Conservation (phyloP, 371 early-diverging fungal species). For the Mortierella sp. region DNA sequence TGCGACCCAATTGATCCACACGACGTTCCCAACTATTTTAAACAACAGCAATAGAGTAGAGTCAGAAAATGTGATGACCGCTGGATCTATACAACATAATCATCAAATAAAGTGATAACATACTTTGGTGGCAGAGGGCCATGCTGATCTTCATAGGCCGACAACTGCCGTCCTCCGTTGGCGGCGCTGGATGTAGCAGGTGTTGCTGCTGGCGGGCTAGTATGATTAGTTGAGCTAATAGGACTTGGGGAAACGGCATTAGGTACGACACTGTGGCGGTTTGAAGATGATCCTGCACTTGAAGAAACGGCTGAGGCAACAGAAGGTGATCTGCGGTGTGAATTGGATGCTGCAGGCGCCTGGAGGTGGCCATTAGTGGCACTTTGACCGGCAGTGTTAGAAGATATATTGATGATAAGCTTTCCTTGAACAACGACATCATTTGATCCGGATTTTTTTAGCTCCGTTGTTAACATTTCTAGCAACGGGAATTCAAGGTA, state of each 20-base stretch:
- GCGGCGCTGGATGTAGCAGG: constrained; percentile 25
- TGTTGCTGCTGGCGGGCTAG: constrained; percentile 8
- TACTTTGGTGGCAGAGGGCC: constrained; percentile 82
- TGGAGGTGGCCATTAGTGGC: constrained; percentile 58
- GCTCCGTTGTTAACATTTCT: constrained; percentile 90
- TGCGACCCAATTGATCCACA: constrained; percentile 73
- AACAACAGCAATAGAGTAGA: not conserved
- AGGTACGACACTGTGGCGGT: constrained; percentile 30
- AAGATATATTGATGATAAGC: constrained; percentile 79
- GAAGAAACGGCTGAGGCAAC: constrained; percentile 42
- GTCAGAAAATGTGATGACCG: not conserved
- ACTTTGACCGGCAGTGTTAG: constrained; percentile 64
- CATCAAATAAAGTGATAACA: not conserved
- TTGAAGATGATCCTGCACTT: constrained; percentile 33
- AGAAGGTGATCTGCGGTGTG: constrained; percentile 44
- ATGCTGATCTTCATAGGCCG: constrained; percentile 69
- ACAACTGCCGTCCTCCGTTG: constrained; percentile 54
- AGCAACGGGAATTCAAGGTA: constrained; percentile 9
- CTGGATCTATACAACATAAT: not conserved
- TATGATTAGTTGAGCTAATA: not conserved
- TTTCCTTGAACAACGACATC: constrained; percentile 89
- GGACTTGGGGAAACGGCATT: constrained; percentile 9
- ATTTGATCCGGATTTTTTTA: constrained; percentile 84
- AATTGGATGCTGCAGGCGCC: constrained; percentile 44
- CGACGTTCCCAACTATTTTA: constrained; percentile 77